Percentiles rank a stretch among this genome's conserved stretches.
Evolutionary conservation across 164 flowering plant genomes (phyloP).

Genomic region (Stephania yunnanensis): DNA sequence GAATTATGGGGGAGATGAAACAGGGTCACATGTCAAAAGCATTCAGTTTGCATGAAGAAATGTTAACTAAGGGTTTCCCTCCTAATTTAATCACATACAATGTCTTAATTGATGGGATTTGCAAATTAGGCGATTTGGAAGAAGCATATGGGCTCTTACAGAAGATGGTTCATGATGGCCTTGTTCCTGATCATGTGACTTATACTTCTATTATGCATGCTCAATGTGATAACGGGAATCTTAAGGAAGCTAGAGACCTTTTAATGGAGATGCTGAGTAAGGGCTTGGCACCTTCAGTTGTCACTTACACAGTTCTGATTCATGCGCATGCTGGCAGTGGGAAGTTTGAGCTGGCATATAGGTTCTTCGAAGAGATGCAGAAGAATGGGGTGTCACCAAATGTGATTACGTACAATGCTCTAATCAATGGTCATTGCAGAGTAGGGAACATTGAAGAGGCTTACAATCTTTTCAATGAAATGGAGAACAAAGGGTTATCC

Average conservation of each 20-base stretch:
- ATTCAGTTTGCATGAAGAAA: conserved; percentile 52
- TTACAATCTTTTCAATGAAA: conserved; percentile 37
- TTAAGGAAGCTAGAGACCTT: conserved; percentile 39
- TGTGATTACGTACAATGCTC: conserved; percentile 63
- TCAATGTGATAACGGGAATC: conserved; percentile 31
- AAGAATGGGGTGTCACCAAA: conserved; percentile 49
- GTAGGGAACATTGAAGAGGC: conserved; percentile 39
- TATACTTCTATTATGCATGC: conserved; percentile 60
- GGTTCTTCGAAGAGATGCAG: conserved; percentile 53
- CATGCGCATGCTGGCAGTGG: conserved; percentile 49
- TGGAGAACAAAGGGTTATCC: conserved; percentile 41
- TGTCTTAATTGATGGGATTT: conserved; percentile 48
- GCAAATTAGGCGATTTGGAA: conserved; percentile 39
- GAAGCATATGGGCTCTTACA: conserved; percentile 37
- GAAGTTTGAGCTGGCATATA: conserved; percentile 36
- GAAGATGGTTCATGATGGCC: conserved; percentile 42
- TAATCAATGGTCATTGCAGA: conserved; percentile 65
- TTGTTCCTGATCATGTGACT: conserved; percentile 55
- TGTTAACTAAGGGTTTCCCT: conserved; percentile 42
- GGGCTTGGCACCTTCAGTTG: conserved; percentile 52
- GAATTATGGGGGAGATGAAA: conserved; percentile 46
- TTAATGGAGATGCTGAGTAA: conserved; percentile 44
- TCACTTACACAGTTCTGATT: conserved; percentile 63
- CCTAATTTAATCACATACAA: conserved; percentile 54
- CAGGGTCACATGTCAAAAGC: conserved; percentile 32